These are phyloP conservation scores for Salicornia ramosissima DNA, from an alignment of 148 eudicot genomes.

Conservation along the genomic window DNA sequence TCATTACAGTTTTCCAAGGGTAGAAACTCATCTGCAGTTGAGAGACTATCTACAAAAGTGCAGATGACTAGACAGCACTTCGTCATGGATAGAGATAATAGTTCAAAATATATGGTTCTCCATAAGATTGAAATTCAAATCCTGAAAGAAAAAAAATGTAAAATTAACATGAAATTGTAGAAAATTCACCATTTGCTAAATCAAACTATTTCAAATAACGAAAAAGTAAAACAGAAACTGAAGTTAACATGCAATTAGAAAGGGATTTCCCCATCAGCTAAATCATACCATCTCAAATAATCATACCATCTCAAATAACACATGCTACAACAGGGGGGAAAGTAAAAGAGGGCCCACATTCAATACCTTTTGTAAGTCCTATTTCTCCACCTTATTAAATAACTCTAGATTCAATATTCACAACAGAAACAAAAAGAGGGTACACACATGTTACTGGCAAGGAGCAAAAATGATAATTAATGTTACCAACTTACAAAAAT, in stretches of 20 bases:
- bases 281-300: not conserved
- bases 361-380: too few relatives aligned
- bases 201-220: not conserved
- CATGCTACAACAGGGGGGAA: too few relatives aligned
- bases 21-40: constrained; percentile 93
- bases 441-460: too few relatives aligned
- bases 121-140: constrained; percentile 2
- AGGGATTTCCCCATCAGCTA: too few relatives aligned
- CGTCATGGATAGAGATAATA: constrained; percentile 15
- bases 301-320: too few relatives aligned
- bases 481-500: too few relatives aligned
- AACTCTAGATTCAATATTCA: too few relatives aligned
- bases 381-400: too few relatives aligned
- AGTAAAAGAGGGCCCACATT: too few relatives aligned
- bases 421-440: too few relatives aligned
- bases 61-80: constrained; percentile 34
- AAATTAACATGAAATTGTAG: not conserved
- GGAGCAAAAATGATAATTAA: too few relatives aligned
- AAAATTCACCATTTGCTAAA: not conserved
- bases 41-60: constrained; percentile 66
- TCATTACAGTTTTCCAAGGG: constrained; percentile 74
- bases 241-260: not conserved
- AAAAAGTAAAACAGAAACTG: too few relatives aligned
- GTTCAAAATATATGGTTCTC: not conserved
- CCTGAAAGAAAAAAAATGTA: constrained; percentile 20